Evolutionary conservation across 257 asterid species (phyloP), one percentile per base, ranked within the genome.

Genomic region (Nemophila menziesii): DNA sequence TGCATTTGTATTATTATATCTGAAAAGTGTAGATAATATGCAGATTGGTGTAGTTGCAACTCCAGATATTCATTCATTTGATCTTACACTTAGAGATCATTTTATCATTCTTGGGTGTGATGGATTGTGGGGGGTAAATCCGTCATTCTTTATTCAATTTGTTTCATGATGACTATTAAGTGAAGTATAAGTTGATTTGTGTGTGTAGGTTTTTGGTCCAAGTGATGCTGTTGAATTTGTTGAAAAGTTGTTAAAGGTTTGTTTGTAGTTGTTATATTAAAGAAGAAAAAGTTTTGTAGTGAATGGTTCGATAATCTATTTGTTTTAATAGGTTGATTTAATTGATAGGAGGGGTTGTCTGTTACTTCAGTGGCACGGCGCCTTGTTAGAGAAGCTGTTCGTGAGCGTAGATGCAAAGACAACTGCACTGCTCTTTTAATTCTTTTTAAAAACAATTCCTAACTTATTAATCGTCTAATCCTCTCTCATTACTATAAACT

Each of bases 211-310:
- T 48, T 86, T 86, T 68, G 97, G 93, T 50, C 80, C 97, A 55
- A 69, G 93, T 55, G 97, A 86, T 65, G 94, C 97, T 66, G 87
- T 82, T 67, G 80, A 72, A 45, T 86, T 82, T 70, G 94, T 86
- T 61, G 71, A 63, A 49, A 77, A 77, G 71, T 65, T 79, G 57
- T 58, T 86, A 62, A 78, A 82, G 97, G 97, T 86, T 51, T 12
- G 69, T 29, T 7, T 29, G 2, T 13, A 29, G 33, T 26, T 26
- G 10, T 26, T 4, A 4, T 26, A 26, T 4, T 26, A 26, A 10
- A 4, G 5, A 26, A 10, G 6, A 5, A 26, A 26, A 24, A 24
- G 38, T 42, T 14, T n/a, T 22, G 15, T 1, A 13, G 21, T 54
- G 12, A 29, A 29, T 29, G 12, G 4, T 29, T 29, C 12, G 12